Conservation (phyloP, 2,329 filamentous ascomycete genomes). For the Teratosphaeria pseudoeucalypti region DNA sequence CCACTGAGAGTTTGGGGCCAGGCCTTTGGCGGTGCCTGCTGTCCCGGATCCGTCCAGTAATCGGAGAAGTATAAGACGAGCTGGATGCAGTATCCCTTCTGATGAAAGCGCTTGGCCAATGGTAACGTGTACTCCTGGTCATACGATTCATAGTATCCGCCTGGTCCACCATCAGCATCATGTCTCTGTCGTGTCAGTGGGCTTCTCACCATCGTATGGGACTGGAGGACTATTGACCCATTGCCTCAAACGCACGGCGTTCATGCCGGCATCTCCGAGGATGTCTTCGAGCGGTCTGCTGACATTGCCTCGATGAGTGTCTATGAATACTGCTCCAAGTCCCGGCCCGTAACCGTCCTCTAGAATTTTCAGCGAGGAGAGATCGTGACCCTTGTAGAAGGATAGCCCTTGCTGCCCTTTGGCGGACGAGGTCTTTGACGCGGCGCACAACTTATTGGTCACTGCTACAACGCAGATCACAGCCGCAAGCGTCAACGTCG, state of each 20-base stretch:
- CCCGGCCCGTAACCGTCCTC: conserved; percentile 19
- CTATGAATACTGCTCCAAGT: conserved; percentile 27
- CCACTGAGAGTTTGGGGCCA: conserved; percentile 26
- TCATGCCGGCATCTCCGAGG: conserved; percentile 27
- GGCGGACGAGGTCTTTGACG: background rate
- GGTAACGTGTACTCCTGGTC: conserved; percentile 25
- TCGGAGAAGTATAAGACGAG: conserved; percentile 24
- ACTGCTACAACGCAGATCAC: too few relatives aligned
- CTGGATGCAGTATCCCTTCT: conserved; percentile 28
- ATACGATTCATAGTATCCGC: conserved; percentile 18
- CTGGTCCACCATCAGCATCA: background rate
- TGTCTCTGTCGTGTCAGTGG: background rate
- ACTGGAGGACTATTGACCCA: conserved; percentile 21
- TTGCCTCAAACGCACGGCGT: conserved; percentile 23
- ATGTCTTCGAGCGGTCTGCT: conserved; percentile 28
- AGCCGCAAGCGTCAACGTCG: background rate
- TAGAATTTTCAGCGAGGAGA: conserved; percentile 28
- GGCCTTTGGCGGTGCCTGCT: conserved; percentile 24
- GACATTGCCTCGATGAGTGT: conserved; percentile 26
- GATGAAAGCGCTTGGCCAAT: conserved; percentile 26
- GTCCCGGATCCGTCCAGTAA: conserved; percentile 29
- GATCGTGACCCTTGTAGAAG: conserved; percentile 31
- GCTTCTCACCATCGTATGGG: conserved; percentile 16
- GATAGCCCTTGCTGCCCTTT: conserved; percentile 6
- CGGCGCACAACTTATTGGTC: background rate